These are phyloP conservation scores for Hirsutella thompsonii DNA, from an alignment of 2,329 filamentous ascomycete species.

Conservation along the genomic window DNA sequence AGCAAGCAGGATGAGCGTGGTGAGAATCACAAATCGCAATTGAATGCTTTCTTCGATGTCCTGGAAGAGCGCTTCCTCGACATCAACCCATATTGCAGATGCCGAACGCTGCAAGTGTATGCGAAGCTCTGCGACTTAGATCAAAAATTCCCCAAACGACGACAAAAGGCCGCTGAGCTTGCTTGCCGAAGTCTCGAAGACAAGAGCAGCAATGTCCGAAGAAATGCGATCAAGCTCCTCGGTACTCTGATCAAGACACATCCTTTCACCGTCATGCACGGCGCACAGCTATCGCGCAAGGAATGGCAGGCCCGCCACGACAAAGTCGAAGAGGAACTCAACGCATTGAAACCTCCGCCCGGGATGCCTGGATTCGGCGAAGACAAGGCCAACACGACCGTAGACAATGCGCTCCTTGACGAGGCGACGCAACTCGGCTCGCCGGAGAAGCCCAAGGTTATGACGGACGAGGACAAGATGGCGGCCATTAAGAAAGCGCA, in stretches of 20 bases:
- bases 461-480: conserved; percentile 69
- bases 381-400: conserved; percentile 50
- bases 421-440: conserved; percentile 76
- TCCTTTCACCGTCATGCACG: conserved; percentile 85
- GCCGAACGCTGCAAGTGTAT: conserved; percentile 85
- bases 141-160: conserved; percentile 85
- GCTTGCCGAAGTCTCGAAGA: conserved; percentile 86
- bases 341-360: conserved; percentile 68
- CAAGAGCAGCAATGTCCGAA: conserved; percentile 93
- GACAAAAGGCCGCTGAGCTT: conserved; percentile 77
- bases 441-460: conserved; percentile 48
- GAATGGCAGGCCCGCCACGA: conserved; percentile 79
- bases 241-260: conserved; percentile 84
- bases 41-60: conserved; percentile 94
- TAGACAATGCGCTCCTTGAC: conserved; percentile 69
- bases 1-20: conserved; percentile 83
- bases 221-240: conserved; percentile 89
- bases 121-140: conserved; percentile 87
- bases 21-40: conserved; percentile 87
- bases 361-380: conserved; percentile 50
- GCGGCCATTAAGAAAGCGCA: conserved; percentile 66
- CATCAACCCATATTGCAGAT: conserved; percentile 91
- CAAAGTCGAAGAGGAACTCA: conserved; percentile 69
- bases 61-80: conserved; percentile 93
- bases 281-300: conserved; percentile 68